Evolutionary conservation across 208 protist genomes (phyloP), one percentile per base, ranked within the genome.

Genomic region (Zelonia costaricensis): DNA sequence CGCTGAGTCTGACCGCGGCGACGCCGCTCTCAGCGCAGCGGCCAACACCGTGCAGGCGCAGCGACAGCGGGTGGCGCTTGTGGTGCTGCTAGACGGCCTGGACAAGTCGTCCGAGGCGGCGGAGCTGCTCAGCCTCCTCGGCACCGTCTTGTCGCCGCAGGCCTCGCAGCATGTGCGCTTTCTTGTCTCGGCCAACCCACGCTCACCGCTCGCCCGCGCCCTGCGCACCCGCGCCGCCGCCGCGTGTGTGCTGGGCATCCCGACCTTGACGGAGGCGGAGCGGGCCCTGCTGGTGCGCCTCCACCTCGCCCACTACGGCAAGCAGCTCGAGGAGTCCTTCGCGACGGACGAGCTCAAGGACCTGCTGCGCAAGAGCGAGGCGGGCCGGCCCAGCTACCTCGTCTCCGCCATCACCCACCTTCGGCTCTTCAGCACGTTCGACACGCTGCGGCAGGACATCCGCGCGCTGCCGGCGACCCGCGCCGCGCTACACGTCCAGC

Each of bases 341-440:
- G 67, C 80, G 8, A 36, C 79, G n/a, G 88, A 89, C 56, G 82
- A 90, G 53, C 38, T 93, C 25, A 84, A 79, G 27, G 56, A 74
- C 15, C 69, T 96, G 15, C 73, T 93, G 48, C 76, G 83, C 22
- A 96, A 94, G 51, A 36, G 53, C n/a, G 86, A 80, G 31, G 80
- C 86, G 10, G 70, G 70, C 1, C 77, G 72, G 16, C 73, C 87
- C 6, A 79, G 75, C 23, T 91, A 94, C 56, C 77, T 96, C 35
- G 91, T 70, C 42, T 60, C 76, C 33, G 81, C 80, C 18, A 76
- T 94, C 16, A 82, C 74, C 13, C 83, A 93, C 59, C 74, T 96
- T 36, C 78, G 86, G 3, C 78, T 94, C 25, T 93, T 93, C 80
- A 92, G 84, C 68, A 79, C 69, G 12, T 93, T 86, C 56, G 83